Evolutionary conservation across 2,329 filamentous ascomycete genomes (phyloP).

Genomic region (Trichophyton verrucosum): DNA sequence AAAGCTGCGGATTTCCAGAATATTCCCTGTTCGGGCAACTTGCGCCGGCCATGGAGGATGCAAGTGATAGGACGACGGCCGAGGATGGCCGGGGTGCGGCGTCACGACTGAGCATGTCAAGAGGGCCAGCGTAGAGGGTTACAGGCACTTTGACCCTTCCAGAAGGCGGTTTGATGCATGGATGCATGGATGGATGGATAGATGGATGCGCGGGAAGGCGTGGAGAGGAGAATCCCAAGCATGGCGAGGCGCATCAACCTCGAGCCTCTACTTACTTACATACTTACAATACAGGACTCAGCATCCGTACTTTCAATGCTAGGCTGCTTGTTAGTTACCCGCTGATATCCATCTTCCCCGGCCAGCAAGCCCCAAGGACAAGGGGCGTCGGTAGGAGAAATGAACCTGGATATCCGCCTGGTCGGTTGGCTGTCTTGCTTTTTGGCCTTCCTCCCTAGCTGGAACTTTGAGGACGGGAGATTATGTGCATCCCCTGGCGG

Average conservation of each 20-base stretch:
- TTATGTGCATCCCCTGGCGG: neutral
- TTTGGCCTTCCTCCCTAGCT: neutral
- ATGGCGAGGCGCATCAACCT: neutral
- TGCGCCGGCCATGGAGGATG: neutral
- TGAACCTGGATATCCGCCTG: neutral
- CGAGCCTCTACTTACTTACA: neutral
- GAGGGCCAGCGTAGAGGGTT: neutral
- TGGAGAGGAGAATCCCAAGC: too few relatives aligned
- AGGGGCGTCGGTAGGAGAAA: neutral
- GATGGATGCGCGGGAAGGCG: neutral
- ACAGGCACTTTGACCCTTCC: neutral
- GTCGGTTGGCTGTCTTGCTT: neutral
- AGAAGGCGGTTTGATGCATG: neutral
- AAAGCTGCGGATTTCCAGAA: neutral
- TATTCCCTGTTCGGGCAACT: slow-evolving; percentile 1
- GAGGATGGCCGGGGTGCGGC: neutral
- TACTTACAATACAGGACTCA: too few relatives aligned
- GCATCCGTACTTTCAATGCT: too few relatives aligned
- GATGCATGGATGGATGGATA: neutral
- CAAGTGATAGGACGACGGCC: neutral
- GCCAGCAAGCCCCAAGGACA: neutral
- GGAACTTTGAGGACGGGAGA: neutral
- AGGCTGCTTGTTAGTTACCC: neutral
- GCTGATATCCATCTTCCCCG: neutral
- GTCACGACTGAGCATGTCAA: neutral